Base-by-base conservation (phyloP, 352 stramenopile species). In the Phytopythium litorale region DNA sequence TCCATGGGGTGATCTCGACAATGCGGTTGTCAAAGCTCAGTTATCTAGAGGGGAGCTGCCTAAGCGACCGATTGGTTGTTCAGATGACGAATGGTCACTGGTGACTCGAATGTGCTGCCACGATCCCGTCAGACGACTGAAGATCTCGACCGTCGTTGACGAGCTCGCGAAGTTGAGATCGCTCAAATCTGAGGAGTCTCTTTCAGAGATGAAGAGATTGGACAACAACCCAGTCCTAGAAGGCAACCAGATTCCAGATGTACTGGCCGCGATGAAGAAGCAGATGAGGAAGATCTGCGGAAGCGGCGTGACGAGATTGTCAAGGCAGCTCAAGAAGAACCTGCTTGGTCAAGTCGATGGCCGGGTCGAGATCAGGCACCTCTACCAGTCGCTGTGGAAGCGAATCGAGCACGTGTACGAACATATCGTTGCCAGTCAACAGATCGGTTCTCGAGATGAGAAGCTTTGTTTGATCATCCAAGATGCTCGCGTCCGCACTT, bases 91-190 rank as follows among this genome's bases (percentile, higher is more conserved):
- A 2, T 57, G 51, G 51, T 8, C 32, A 2, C 13, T 57, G 18
- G 33, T 57, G 16, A 32, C 33, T 6, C 51, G 33, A 16, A 57
- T 57, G 33, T 57, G 19, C 12, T 28, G 16, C 11, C 30, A 45
- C 9, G 19, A 57, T 32, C 32, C 33, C 12, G 33, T 18, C 28
- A 8, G n/a, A 8, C 33, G 51, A 13, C 11, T 57, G 7, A 43
- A 28, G 19, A 46, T 57, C 16, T 46, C 19, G 51, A 57, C 33
- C 18, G 51, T 57, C 3, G 51, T 57, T 7, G 51, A 57, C 51
- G 33, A 43, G 2, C 32, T 57, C 11, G 51, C 30, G 0, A 7
- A 32, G 9, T 18, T 57, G 7, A 6, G 18, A 11, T 12, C 42
- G 33, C 45, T 1, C 12, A 25, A 25, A 37, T 18, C 2, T 42